Evolutionary conservation across 2,329 filamentous ascomycete genomes (phyloP).

Genomic region (Cladosporium sp.): DNA sequence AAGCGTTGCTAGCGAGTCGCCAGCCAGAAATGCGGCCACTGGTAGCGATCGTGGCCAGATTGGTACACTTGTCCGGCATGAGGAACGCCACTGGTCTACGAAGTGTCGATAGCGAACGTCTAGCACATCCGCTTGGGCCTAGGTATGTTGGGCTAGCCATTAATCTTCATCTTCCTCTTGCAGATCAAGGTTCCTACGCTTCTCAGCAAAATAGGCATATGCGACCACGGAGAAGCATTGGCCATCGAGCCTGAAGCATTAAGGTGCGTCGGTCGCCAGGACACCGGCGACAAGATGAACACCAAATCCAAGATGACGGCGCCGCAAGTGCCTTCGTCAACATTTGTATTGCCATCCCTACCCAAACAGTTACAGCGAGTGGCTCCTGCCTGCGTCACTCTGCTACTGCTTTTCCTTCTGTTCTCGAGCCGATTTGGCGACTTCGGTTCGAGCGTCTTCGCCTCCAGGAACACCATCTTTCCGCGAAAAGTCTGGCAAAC

Average conservation of each 20-base stretch:
- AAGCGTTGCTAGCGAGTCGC: no score
- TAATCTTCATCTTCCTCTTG: no score
- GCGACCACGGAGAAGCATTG: neutral
- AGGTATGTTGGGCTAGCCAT: no score
- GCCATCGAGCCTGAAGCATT: neutral
- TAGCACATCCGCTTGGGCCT: no score
- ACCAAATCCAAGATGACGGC: neutral
- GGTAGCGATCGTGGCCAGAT: neutral
- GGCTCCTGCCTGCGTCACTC: neutral
- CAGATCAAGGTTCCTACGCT: no score
- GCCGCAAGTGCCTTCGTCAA: neutral
- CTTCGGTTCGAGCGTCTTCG: neutral
- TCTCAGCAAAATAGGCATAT: neutral
- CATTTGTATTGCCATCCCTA: neutral
- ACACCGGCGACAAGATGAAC: neutral
- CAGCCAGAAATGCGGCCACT: no score
- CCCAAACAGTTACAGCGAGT: slow-evolving; percentile 5
- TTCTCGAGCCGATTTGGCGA: slow-evolving; percentile 3
- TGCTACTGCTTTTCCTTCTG: neutral
- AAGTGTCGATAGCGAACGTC: no score
- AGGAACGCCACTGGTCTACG: neutral
- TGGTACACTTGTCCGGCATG: neutral
- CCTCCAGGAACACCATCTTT: slow-evolving; percentile 37
- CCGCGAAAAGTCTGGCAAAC: slow-evolving; percentile 72
- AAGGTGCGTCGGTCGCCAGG: neutral